Evolutionary conservation across 495 filamentous ascomycete genomes (phyloP).

Genomic region (Aspergillus carlsbadensis): DNA sequence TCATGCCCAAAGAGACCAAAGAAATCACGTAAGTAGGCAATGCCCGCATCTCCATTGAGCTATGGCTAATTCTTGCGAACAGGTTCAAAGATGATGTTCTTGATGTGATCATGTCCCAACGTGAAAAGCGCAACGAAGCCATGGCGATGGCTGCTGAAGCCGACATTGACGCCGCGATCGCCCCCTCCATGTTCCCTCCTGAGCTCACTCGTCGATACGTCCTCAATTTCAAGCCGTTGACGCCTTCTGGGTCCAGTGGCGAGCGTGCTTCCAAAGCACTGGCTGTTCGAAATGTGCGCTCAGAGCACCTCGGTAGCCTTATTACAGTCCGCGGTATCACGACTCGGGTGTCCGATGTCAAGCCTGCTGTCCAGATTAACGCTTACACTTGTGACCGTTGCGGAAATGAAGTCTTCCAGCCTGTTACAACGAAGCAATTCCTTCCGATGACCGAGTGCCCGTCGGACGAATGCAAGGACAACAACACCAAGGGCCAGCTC

Average conservation of each 20-base stretch:
- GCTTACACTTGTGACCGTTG: constrained; percentile 97
- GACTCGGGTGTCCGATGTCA: constrained; percentile 94
- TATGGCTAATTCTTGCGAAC: constrained; percentile 8
- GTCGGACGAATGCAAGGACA: constrained; percentile 82
- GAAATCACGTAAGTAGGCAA: constrained; percentile 69
- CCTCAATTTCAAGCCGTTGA: constrained; percentile 89
- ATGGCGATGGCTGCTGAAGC: constrained; percentile 67
- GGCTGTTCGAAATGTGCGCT: constrained; percentile 87
- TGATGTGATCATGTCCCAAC: constrained; percentile 92
- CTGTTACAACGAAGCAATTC: constrained; percentile 87
- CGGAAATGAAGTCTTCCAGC: constrained; percentile 96
- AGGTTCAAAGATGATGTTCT: constrained; percentile 97
- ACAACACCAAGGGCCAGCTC: constrained; percentile 89
- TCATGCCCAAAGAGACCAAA: constrained; percentile 75
- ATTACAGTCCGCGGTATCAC: constrained; percentile 95
- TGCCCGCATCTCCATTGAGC: background rate
- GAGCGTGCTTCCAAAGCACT: constrained; percentile 70
- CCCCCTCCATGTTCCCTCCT: constrained; percentile 72
- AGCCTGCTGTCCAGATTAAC: constrained; percentile 94
- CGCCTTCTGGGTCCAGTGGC: constrained; percentile 64
- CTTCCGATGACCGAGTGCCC: constrained; percentile 81
- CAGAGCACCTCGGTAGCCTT: constrained; percentile 86
- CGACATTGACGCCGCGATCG: constrained; percentile 55
- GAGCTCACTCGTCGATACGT: constrained; percentile 92
- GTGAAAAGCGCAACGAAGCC: constrained; percentile 79